Evolutionary conservation across 805 yeast species (phyloP).

Genomic region (Kazachstania martiniae): DNA sequence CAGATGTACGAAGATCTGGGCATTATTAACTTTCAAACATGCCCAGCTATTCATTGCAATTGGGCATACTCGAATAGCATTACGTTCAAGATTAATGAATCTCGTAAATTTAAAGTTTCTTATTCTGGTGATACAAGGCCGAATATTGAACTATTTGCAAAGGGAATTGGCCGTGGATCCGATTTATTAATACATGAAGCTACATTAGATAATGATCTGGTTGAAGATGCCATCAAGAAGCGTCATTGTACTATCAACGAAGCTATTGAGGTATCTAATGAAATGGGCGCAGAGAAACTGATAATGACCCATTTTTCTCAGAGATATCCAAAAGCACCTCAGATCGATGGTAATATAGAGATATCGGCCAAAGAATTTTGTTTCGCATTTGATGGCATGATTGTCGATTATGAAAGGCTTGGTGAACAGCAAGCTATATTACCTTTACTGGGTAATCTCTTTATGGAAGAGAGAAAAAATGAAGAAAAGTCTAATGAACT

Average conservation of each 20-base stretch:
- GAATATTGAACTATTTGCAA: constrained; percentile 42
- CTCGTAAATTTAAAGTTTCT: constrained; percentile 51
- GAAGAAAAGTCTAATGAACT: constrained; percentile 5
- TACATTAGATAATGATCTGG: constrained; percentile 70
- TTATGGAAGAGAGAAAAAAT: constrained; percentile 22
- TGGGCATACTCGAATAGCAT: constrained; percentile 66
- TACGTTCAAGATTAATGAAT: constrained; percentile 29
- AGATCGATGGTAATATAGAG: constrained; percentile 20
- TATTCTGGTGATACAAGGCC: constrained; percentile 97
- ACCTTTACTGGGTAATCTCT: constrained; percentile 22
- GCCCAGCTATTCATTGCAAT: constrained; percentile 76
- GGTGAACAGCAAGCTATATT: constrained; percentile 27
- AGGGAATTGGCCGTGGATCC: constrained; percentile 48
- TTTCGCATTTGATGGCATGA: constrained; percentile 63
- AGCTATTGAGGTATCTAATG: constrained; percentile 58
- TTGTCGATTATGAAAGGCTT: constrained; percentile 35
- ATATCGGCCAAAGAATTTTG: constrained; percentile 28
- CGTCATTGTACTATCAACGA: constrained; percentile 84
- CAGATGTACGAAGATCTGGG: constrained; percentile 33
- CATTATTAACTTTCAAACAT: constrained; percentile 40
- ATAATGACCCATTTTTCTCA: constrained; percentile 89
- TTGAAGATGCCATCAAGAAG: constrained; percentile 69
- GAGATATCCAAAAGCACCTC: constrained; percentile 59
- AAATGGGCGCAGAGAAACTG: constrained; percentile 62
- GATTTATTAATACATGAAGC: constrained; percentile 89